Base-by-base conservation (phyloP, 73 alveolate species). In the Halteria grandinella region DNA sequence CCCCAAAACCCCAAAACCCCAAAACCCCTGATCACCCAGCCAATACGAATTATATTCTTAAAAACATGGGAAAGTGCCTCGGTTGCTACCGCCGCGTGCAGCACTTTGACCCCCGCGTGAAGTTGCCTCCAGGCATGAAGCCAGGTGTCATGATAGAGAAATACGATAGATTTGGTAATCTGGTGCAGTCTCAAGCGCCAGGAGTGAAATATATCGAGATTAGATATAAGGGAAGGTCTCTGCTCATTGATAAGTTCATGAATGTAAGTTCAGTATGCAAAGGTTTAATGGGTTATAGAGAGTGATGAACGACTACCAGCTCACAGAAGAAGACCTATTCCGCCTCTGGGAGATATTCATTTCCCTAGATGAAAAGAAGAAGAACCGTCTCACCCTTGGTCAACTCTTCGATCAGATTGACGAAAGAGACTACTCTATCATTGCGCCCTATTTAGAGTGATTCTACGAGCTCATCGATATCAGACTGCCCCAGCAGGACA, bases 361-460 rank as follows among this genome's bases (percentile, higher is more conserved):
- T 5, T 37, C 36, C 25, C 27, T 40, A 4, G 91, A 80, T 43
- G 70, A 55, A 55, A 75, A 54, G 14, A 50, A 25, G 6, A 62
- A 28, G 0, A 53, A 52, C 12, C 74, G 39, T 31, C 58, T 83
- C 36, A 48, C 83, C 21, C 33, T 82, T 0, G 91, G 71, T 14
- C 59, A 70, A 23, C 24, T 82, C 11, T 82, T 55, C 40, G 17
- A 45, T 28, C 66, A 55, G 55, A 17, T 83, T 1, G 43, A 71
- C 25, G 92, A 83, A 36, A 33, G 92, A 6, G 27, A 73, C 0
- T 39, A 63, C 25, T 73, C 87, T 4, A 83, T 83, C 11, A 79
- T 83, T 2, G 92, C 87, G n/a, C 92, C 92, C 21, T 83, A 73
- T 47, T 52, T 83, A 14, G 92, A 83, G 75, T 34, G 92, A 24